These are phyloP conservation scores for Penicillium polonicum DNA, from an alignment of 2,329 filamentous ascomycete species.

Conservation along the genomic window DNA sequence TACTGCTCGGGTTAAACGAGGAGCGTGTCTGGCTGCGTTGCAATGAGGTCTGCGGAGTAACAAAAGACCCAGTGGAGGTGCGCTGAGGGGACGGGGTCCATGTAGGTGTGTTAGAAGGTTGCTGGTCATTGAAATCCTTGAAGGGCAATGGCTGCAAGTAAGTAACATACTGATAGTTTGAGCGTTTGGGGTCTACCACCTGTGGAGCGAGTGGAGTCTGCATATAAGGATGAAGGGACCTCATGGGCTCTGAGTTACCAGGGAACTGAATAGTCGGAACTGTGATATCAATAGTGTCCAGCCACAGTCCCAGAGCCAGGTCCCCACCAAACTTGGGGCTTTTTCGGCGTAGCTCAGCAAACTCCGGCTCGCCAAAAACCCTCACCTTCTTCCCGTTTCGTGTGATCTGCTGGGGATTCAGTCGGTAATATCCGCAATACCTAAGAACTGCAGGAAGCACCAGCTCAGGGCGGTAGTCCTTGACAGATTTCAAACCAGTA, in stretches of 20 bases:
- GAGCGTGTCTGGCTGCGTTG: neutral
- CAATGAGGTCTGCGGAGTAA: neutral
- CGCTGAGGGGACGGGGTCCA: neutral
- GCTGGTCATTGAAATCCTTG: neutral
- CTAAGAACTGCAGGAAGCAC: slow-evolving; percentile 9
- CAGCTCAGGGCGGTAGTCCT: slow-evolving; percentile 7
- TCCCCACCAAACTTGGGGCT: neutral
- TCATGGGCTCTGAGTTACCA: neutral
- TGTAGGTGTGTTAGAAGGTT: neutral
- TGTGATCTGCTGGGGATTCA: neutral
- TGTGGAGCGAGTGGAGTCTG: neutral
- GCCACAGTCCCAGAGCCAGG: neutral
- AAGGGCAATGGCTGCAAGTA: slow-evolving; percentile 11
- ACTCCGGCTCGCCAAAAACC: neutral
- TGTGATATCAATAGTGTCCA: slow-evolving; percentile 3
- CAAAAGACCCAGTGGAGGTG: neutral
- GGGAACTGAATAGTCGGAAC: neutral
- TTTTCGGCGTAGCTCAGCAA: neutral
- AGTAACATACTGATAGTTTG: slow-evolving; percentile 10
- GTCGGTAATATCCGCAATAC: slow-evolving; percentile 7
- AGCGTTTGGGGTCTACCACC: neutral
- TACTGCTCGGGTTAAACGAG: neutral
- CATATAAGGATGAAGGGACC: slow-evolving; percentile 1
- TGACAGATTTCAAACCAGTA: neutral
- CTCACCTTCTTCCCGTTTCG: neutral